Base-by-base conservation (phyloP, 2,329 filamentous ascomycete species). In the Chrysoporthe puriensis region DNA sequence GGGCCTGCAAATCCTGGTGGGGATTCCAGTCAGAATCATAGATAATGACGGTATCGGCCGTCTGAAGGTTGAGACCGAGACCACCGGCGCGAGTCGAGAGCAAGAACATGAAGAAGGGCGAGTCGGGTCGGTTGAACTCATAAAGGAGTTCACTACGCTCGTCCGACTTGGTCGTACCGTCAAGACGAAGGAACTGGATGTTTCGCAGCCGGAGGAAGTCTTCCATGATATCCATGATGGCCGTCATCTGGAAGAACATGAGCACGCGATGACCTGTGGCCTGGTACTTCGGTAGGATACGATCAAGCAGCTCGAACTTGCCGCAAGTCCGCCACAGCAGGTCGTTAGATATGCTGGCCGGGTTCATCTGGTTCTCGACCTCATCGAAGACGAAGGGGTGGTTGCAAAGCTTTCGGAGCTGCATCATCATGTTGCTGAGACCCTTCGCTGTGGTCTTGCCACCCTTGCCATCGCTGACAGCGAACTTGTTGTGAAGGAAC, bases 181-280 rank as follows among this genome's bases (percentile, higher is more conserved):
- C 96, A 69, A 99, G 85, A 77, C 96, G 94, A 72, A 99, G 85
- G 77, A 97, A 99, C 75, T 91, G 86, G 73, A 97, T 85, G 59
- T 90, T 91, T 71, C 93, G 88, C 75, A 93, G 91, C 3, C 95
- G 91, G 70, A 99, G 81, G 78, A 97, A 99, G 78, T 99, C 96
- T 74, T 99, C 96, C 96, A 99, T 98, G 76, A 99, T 99, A 80
- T 99, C 97, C 96, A 99, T 99, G 77, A 99, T 99, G 70, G 97
- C 94, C 4, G 96, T 99, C 96, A 99, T 99, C 79, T 99, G 96
- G 86, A 99, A 99, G 87, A 99, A 99, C 92, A 99, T 98, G 78
- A 99, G 85, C 40, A 98, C 94, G 79, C 96, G 91, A 87, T 99
- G 96, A 18, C 93, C 93, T 1, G 93, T 94, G 3, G 87, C 90